Conservation (phyloP, 768 basidiomycete genomes). For the Coprinopsis cinerea region DNA sequence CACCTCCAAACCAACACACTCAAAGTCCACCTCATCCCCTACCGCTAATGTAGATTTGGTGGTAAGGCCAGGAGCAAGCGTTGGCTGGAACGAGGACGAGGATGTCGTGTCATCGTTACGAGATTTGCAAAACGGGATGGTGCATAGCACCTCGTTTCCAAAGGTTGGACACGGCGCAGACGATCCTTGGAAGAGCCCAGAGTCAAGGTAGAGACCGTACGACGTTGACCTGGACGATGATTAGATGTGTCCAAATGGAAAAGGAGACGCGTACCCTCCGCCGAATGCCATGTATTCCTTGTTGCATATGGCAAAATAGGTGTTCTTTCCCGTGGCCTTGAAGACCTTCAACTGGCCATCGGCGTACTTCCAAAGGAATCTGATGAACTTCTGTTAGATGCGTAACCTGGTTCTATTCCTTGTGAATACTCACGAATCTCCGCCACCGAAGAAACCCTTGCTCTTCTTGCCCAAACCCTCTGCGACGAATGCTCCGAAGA, state of each 20-base stretch:
- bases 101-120: not conserved
- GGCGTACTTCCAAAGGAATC: constrained; percentile 73
- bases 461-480: constrained; percentile 62
- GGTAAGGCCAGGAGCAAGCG: not conserved
- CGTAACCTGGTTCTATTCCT: not conserved
- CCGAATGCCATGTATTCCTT: constrained; percentile 79
- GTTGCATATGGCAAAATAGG: constrained; percentile 86
- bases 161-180: constrained; percentile 85
- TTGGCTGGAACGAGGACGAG: not conserved
- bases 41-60: constrained; percentile 27
- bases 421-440: constrained; percentile 59
- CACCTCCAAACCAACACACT: constrained; percentile 88
- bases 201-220: constrained; percentile 87
- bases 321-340: constrained; percentile 84
- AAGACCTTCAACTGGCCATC: constrained; percentile 52
- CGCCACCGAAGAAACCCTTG: constrained; percentile 78
- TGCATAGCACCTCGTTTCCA: constrained; percentile 77
- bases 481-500: constrained; percentile 83
- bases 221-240: constrained; percentile 21
- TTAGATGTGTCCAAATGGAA: constrained; percentile 2
- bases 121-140: constrained; percentile 18
- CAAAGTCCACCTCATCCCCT: constrained; percentile 56
- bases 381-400: constrained; percentile 27
- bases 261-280: constrained; percentile 59
- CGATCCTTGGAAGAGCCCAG: constrained; percentile 74